Evolutionary conservation across 495 filamentous ascomycete species (phyloP).

Genomic region (Glarea lozoyensis): DNA sequence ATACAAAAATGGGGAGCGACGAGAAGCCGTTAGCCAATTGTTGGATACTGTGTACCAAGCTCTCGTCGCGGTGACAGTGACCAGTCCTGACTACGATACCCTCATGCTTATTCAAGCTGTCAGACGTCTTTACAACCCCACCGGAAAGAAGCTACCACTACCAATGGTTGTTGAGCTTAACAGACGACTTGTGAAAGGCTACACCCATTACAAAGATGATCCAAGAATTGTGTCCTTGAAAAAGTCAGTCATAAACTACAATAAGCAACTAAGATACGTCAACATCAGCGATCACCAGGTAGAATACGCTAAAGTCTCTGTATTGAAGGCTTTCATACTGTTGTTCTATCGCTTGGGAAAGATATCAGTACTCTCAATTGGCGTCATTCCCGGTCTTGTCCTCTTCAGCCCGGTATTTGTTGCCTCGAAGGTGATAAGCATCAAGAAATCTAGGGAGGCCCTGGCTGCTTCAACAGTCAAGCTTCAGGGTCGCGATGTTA

Average conservation of each 20-base stretch:
- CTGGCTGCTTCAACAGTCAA: conserved; percentile 91
- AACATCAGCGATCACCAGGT: conserved; percentile 94
- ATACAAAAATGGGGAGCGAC: conserved; percentile 71
- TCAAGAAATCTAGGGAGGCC: conserved; percentile 80
- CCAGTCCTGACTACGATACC: conserved; percentile 91
- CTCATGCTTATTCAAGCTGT: conserved; percentile 97
- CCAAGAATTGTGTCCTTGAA: conserved; percentile 72
- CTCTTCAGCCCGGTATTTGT: conserved; percentile 91
- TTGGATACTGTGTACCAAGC: conserved; percentile 80
- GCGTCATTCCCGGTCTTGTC: conserved; percentile 76
- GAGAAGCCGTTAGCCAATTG: conserved; percentile 73
- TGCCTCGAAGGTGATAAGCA: conserved; percentile 80
- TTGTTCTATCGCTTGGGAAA: conserved; percentile 76
- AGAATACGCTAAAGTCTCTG: conserved; percentile 77
- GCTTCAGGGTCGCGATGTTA: conserved; percentile 85
- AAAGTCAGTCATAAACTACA: conserved; percentile 76
- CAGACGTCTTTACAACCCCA: conserved; percentile 85
- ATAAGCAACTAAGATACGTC: conserved; percentile 75
- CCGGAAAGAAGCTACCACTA: conserved; percentile 87
- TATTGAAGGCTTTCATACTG: conserved; percentile 61
- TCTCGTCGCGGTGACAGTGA: conserved; percentile 84
- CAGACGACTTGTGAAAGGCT: conserved; percentile 83
- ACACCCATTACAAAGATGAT: conserved; percentile 87
- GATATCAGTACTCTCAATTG: conserved; percentile 63
- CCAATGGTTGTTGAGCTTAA: conserved; percentile 96